These are phyloP conservation scores for Aspergillus pseudonomiae DNA, from an alignment of 2,329 filamentous ascomycete genomes.

Conservation along the genomic window DNA sequence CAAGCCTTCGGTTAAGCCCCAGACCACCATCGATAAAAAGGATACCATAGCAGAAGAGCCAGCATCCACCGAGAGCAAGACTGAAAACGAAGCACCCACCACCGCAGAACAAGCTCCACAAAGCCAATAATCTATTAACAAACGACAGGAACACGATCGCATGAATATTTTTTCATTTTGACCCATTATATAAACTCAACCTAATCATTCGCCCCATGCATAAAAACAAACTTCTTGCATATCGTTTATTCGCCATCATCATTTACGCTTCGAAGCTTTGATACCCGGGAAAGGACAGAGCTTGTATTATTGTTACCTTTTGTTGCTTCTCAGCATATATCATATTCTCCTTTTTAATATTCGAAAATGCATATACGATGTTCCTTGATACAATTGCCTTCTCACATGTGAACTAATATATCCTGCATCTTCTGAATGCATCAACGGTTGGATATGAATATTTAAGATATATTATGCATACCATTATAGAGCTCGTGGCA, in stretches of 20 bases:
- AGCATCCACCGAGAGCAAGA: background rate
- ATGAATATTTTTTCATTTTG: background rate
- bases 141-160: background rate
- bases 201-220: background rate
- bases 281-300: conserved; percentile 8
- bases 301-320: background rate
- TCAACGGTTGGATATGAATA: background rate
- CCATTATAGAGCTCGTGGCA: background rate
- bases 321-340: background rate
- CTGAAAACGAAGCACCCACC: background rate
- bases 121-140: background rate
- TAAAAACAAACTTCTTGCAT: background rate
- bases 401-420: background rate
- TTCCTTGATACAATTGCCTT: background rate
- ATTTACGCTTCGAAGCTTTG: conserved; percentile 5
- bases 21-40: background rate
- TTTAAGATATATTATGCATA: background rate
- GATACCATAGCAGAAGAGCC: background rate
- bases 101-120: background rate
- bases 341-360: background rate
- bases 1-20: background rate
- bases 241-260: background rate
- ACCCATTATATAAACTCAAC: background rate
- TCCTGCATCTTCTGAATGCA: background rate
- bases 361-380: background rate